phyloP scores from a whole-genome alignment of 1,284 basidiomycete genomes.

The Lentinula novae-zelandiae region DNA sequence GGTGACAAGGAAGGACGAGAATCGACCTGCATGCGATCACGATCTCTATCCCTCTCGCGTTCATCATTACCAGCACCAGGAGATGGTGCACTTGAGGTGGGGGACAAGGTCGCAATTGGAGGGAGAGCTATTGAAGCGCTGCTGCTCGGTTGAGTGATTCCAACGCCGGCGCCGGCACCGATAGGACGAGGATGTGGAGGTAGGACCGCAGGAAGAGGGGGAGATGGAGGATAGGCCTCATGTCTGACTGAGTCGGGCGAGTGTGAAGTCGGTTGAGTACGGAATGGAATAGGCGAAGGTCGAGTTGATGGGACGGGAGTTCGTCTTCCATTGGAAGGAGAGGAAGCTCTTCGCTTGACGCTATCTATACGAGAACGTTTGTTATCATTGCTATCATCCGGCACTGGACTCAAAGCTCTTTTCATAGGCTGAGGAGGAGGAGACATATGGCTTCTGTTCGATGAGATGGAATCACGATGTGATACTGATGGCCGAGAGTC shows the following conservation, averaged over 20 bases:
- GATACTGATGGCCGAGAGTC: slow-evolving; percentile 42
- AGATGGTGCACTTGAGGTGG: slow-evolving; percentile 46
- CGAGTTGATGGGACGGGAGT: slow-evolving; percentile 55
- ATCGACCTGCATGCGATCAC: slow-evolving; percentile 45
- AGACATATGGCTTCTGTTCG: slow-evolving; percentile 48
- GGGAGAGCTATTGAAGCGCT: slow-evolving; percentile 9
- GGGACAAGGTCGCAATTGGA: slow-evolving; percentile 14
- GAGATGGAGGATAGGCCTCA: slow-evolving; percentile 48
- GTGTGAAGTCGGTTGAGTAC: slow-evolving; percentile 59
- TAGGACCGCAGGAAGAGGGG: slow-evolving; percentile 52
- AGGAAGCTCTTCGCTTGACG: slow-evolving; percentile 47
- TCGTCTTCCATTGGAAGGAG: slow-evolving; percentile 43
- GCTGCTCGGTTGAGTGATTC: not conserved
- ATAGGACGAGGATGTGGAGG: slow-evolving; percentile 72
- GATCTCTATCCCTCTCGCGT: slow-evolving; percentile 22
- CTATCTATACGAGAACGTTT: slow-evolving; percentile 64
- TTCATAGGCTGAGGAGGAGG: slow-evolving; percentile 45
- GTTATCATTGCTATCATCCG: slow-evolving; percentile 48
- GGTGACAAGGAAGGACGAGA: slow-evolving; percentile 42
- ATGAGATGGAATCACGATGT: slow-evolving; percentile 55
- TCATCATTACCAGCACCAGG: slow-evolving; percentile 30
- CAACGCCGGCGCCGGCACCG: slow-evolving; percentile 47
- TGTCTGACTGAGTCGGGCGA: slow-evolving; percentile 57
- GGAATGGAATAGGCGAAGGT: slow-evolving; percentile 72
- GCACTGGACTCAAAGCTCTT: slow-evolving; percentile 61